A percentile compares a stretch with the other conserved stretches of the same genome.
phyloP scores from a whole-genome alignment of 2,329 filamentous ascomycete species.

The Fusarium ramigenum region DNA sequence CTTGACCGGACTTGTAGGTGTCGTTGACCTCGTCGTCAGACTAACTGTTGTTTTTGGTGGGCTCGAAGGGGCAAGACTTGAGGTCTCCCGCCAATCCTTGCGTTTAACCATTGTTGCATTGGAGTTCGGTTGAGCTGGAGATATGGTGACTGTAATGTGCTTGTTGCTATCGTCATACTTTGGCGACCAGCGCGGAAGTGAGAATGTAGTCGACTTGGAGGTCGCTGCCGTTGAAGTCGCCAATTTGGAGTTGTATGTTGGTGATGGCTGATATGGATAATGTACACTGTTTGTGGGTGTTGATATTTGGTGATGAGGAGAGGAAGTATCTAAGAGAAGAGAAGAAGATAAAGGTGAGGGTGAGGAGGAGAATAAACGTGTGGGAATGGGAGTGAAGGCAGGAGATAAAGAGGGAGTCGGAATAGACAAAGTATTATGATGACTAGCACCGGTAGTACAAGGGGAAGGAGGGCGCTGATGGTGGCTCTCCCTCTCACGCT shows the following conservation, averaged over 20 bases:
- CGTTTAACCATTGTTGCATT: constrained; percentile 50
- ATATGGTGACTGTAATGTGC: constrained; percentile 38
- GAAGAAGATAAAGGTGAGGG: constrained; percentile 15
- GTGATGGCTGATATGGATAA: constrained; percentile 11
- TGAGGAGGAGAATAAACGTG: constrained; percentile 21
- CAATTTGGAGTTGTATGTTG: constrained; percentile 12
- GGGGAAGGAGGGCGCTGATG: constrained; percentile 31
- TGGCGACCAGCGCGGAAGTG: constrained; percentile 38
- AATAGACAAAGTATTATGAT: constrained; percentile 37
- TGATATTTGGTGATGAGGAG: constrained; percentile 3
- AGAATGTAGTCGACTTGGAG: constrained; percentile 31
- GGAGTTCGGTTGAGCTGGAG: constrained; percentile 34
- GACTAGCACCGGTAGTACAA: constrained; percentile 31
- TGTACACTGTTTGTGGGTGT: constrained; percentile 7
- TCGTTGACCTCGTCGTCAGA: constrained; percentile 43
- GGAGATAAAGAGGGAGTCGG: constrained; percentile 36
- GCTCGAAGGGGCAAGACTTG: constrained; percentile 42
- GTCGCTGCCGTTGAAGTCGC: constrained; percentile 24
- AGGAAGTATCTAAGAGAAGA: constrained; percentile 27
- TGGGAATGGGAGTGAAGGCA: constrained; percentile 23
- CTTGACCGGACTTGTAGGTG: constrained; percentile 62
- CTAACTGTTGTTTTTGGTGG: constrained; percentile 43
- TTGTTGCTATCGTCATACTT: constrained; percentile 46
- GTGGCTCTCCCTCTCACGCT: constrained; percentile 35
- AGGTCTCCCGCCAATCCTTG: constrained; percentile 45